phyloP scores from a whole-genome alignment of 148 eudicot species.

The Chenopodium formosanum region DNA sequence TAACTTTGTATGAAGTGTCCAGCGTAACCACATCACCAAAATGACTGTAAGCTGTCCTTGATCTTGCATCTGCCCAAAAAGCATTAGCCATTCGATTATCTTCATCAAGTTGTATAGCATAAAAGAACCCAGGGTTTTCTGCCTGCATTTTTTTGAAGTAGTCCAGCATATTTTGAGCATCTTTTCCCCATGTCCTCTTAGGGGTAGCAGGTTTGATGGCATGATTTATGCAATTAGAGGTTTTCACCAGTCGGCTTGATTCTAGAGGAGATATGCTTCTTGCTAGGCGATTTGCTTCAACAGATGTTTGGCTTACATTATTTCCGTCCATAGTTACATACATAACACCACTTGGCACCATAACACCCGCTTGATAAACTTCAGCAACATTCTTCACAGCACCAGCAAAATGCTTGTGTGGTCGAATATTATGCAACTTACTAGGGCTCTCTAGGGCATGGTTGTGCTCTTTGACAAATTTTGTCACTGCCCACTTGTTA shows the following conservation, averaged over 20 bases:
- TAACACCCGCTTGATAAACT: constrained; percentile 37
- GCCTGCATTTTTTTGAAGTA: constrained; percentile 94
- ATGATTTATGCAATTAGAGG: constrained; percentile 37
- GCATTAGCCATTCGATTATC: constrained; percentile 81
- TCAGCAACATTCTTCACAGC: constrained; percentile 41
- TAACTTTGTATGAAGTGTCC: constrained; percentile 66
- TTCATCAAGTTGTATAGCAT: constrained; percentile 89
- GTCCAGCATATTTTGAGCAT: constrained; percentile 86
- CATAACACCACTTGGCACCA: constrained; percentile 70
- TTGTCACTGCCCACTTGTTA: constrained; percentile 66
- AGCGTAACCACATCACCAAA: constrained; percentile 79
- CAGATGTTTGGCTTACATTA: constrained; percentile 41
- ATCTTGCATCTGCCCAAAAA: constrained; percentile 93
- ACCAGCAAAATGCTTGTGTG: constrained; percentile 57
- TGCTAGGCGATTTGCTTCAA: constrained; percentile 40
- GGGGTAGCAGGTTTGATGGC: constrained; percentile 36
- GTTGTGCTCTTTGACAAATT: constrained; percentile 72
- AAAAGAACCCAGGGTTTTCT: constrained; percentile 89
- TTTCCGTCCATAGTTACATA: constrained; percentile 45
- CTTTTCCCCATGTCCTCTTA: constrained; percentile 69
- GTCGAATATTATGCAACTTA: constrained; percentile 50
- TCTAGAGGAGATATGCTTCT: constrained; percentile 48
- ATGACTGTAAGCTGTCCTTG: constrained; percentile 74
- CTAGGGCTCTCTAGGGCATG: constrained; percentile 43
- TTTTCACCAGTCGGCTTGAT: constrained; percentile 43